Percentiles rank a stretch among this genome's conserved stretches.
phyloP scores from a whole-genome alignment of 2,329 filamentous ascomycete species.

The Aspergillus ibericus region DNA sequence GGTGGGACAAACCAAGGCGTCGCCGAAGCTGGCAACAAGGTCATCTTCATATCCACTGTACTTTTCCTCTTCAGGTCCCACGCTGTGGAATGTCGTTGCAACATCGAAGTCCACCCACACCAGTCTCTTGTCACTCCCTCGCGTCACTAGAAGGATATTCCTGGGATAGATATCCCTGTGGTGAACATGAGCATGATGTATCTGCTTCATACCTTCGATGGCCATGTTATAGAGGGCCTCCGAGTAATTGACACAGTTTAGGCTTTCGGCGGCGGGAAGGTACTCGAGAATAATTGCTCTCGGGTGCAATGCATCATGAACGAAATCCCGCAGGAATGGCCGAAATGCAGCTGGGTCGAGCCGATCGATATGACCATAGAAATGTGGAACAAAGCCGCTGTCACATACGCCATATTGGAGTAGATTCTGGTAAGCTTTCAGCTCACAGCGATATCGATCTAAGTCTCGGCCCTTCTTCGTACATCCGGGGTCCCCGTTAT shows the following conservation, averaged over 20 bases:
- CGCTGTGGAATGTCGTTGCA: constrained; percentile 17
- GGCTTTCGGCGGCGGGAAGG: constrained; percentile 17
- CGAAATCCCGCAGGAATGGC: too few species aligned
- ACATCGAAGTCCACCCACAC: constrained; percentile 30
- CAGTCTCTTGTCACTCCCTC: constrained; percentile 13
- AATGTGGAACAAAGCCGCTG: constrained; percentile 14
- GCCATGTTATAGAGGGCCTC: constrained; percentile 13
- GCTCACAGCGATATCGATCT: constrained; percentile 20
- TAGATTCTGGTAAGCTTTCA: constrained; percentile 21
- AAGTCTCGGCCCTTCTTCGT: constrained; percentile 18
- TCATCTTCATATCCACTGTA: too few species aligned
- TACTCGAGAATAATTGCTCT: constrained; percentile 29
- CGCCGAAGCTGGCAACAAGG: too few species aligned
- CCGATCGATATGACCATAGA: constrained; percentile 16
- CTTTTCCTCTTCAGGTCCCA: too few species aligned
- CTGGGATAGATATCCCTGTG: constrained; percentile 27
- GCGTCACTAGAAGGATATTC: constrained; percentile 25
- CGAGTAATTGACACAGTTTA: constrained; percentile 25
- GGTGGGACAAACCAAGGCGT: too few species aligned
- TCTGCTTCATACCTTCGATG: constrained; percentile 21
- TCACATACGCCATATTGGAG: constrained; percentile 13
- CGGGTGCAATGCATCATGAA: constrained; percentile 21
- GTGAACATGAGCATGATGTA: constrained; percentile 22
- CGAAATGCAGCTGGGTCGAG: constrained; percentile 13
- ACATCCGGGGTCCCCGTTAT: constrained; percentile 19